phyloP scores from a whole-genome alignment of 164 flowering plant species.

The Tetracentron sinense region DNA sequence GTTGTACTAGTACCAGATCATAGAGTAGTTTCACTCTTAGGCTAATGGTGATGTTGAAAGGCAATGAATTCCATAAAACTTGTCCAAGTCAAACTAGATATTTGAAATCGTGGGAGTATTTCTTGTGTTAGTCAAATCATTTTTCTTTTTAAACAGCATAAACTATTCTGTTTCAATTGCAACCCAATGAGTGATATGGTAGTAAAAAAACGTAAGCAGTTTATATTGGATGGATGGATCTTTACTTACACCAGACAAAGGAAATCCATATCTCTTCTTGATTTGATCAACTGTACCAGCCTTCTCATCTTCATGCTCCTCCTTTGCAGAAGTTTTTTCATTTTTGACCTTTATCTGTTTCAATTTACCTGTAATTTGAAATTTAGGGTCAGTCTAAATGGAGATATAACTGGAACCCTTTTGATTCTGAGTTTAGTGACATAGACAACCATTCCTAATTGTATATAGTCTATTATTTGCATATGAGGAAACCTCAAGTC shows the following conservation, averaged over 20 bases:
- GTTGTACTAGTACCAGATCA: too few species aligned
- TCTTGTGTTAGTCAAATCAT: background rate
- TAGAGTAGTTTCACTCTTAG: too few species aligned
- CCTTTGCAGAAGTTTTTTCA: slow-evolving; percentile 45
- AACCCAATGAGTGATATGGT: background rate
- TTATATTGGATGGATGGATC: background rate
- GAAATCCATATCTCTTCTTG: slow-evolving; percentile 81
- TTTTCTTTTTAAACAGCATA: background rate
- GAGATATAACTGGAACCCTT: too few species aligned
- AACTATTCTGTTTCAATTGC: too few species aligned
- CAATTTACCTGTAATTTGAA: slow-evolving; percentile 55
- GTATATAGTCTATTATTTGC: too few species aligned
- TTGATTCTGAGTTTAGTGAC: too few species aligned
- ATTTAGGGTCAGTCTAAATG: background rate
- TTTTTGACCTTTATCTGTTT: slow-evolving; percentile 51
- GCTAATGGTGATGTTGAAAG: too few species aligned
- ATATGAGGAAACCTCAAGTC: too few species aligned
- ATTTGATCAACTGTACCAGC: slow-evolving; percentile 63
- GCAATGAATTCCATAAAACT: too few species aligned
- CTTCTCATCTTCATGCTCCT: slow-evolving; percentile 54
- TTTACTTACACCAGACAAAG: slow-evolving; percentile 50
- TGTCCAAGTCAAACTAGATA: too few species aligned
- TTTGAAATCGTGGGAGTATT: background rate
- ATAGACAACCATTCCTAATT: too few species aligned
- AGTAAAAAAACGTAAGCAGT: background rate